Base-by-base conservation (phyloP, 2,329 filamentous ascomycete genomes). In the Alternaria metachromatica region DNA sequence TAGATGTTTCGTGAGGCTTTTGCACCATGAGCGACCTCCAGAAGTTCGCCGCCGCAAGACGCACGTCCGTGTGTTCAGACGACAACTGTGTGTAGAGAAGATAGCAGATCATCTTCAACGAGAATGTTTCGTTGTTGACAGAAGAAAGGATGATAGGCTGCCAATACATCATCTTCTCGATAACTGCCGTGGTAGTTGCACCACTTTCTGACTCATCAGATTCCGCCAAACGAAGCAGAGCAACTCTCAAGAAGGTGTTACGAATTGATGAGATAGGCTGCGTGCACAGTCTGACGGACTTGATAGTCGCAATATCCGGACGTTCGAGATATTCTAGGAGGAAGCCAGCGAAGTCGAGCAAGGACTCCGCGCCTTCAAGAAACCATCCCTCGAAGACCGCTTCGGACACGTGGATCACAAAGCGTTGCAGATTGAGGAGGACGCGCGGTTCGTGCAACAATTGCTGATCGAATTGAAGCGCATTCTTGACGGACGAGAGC, bases 301-400 rank as follows among this genome's bases (percentile, higher is more conserved):
- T 99, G 67, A 95, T 82, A 11, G 85, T 85, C 1, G 93, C 88
- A 37, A 99, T 85, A 13, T 97, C 93, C 0, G 94, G 91, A 10
- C 92, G 88, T 76, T 97, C 93, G 5, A 99, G 84, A 73, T 97
- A 95, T 76, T 99, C 96, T 7, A 99, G 81, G 7, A 97, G 81
- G 57, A 90, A 89, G 2, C 95, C 96, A 4, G 90, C 87, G 72
- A 97, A 96, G 72, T 98, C 94, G 30, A 98, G 86, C 70, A 96
- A 87, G 5, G 89, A 86, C 71, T 94, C 92, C 1, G 92, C 92
- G 1, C 95, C 95, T 68, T 96, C 91, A 66, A 97, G 88, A 75
- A 98, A 98, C 93, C 94, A 97, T 15, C 96, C 96, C 80, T 98
- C 96, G 69, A 96, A 97, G 12, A 97, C 90, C 6, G 93, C 92